phyloP scores from a whole-genome alignment of 164 flowering plant genomes.

The Kalanchoe fedtschenkoi region DNA sequence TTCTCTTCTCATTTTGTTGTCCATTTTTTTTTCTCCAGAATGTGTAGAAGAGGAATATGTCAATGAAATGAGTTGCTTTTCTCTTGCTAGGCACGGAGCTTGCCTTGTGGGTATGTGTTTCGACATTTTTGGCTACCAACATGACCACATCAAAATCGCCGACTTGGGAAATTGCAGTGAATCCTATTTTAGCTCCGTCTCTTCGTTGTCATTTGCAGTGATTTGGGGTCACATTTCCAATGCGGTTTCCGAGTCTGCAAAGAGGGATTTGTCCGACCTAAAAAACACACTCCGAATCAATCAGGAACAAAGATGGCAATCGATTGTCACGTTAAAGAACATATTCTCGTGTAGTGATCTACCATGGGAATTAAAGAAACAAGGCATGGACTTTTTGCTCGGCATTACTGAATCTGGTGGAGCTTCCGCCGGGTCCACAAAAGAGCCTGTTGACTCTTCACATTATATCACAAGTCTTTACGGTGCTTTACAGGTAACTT shows the following conservation, averaged over 20 bases:
- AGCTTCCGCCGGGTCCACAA: constrained; percentile 9
- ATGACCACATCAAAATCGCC: neutral
- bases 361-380: constrained; percentile 58
- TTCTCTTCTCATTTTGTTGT: constrained; percentile 1
- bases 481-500: constrained; percentile 60
- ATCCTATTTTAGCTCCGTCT: neutral
- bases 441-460: constrained; percentile 31
- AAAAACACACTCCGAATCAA: constrained; percentile 35
- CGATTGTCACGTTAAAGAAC: constrained; percentile 57
- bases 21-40: neutral
- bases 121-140: neutral
- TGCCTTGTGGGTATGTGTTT: constrained; percentile 51
- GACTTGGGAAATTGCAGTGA: too few relatives aligned
- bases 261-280: constrained; percentile 33
- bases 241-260: constrained; percentile 43
- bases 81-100: constrained; percentile 61
- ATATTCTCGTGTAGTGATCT: constrained; percentile 31
- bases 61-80: constrained; percentile 37
- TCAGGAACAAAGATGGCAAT: constrained; percentile 63
- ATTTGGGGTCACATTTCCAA: constrained; percentile 63
- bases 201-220: constrained; percentile 23
- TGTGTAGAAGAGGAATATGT: constrained; percentile 36
- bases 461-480: constrained; percentile 37
- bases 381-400: constrained; percentile 51
- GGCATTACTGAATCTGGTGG: constrained; percentile 23